Conservation (phyloP, 495 filamentous ascomycete genomes). For the Neurospora sp. region DNA sequence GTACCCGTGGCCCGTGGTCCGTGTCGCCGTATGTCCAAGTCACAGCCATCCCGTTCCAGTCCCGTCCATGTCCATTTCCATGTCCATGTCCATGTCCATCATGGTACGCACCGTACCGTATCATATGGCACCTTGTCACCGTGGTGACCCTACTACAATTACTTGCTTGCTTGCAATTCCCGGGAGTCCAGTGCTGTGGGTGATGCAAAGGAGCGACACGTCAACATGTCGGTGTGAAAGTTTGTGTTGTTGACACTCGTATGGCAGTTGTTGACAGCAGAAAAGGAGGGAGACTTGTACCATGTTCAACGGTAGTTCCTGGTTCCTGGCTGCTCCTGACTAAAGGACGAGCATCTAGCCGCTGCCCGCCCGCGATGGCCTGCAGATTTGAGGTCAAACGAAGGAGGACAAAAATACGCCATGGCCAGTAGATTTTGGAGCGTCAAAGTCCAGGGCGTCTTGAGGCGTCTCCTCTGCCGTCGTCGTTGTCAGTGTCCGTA, state of each 20-base stretch:
- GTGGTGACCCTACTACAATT: neutral
- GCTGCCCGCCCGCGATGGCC: slow-evolving; percentile 10
- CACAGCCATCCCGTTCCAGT: neutral
- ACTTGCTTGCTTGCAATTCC: neutral
- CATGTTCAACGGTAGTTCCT: neutral
- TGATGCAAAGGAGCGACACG: slow-evolving; percentile 21
- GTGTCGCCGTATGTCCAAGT: neutral
- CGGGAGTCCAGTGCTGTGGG: slow-evolving; percentile 1
- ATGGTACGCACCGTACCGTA: neutral
- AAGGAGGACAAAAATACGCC: slow-evolving; percentile 7
- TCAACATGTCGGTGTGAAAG: slow-evolving; percentile 24
- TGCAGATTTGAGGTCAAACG: slow-evolving; percentile 25
- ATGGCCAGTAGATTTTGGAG: neutral
- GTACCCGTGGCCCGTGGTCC: neutral
- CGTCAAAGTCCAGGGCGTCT: neutral
- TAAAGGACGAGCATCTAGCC: slow-evolving; percentile 4
- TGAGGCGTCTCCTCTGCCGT: neutral
- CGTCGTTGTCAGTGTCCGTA: neutral
- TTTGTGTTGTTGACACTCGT: neutral
- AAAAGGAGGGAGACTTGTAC: neutral
- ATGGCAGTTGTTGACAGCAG: neutral
- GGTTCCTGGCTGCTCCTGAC: slow-evolving; percentile 7
- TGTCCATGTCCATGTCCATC: neutral
- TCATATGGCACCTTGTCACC: neutral
- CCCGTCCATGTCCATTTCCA: neutral